Conservation (phyloP, 192 early-diverging fungal species). For the Funneliformis mosseae region DNA sequence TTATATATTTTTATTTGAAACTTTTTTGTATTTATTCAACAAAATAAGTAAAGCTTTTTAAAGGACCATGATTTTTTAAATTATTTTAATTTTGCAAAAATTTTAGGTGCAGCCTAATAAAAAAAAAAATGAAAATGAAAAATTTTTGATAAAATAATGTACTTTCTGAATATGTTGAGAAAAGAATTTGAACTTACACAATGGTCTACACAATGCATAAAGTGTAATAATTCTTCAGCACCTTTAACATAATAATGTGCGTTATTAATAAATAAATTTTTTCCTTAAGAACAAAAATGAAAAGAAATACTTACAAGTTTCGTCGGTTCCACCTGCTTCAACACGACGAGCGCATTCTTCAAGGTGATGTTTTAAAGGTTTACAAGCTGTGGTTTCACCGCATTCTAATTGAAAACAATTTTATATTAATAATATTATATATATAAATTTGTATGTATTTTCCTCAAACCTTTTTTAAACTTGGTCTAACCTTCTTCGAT, state of each 20-base stretch:
- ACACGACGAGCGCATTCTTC: constrained; percentile 80
- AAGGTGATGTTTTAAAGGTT: constrained; percentile 71
- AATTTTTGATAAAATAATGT: neutral
- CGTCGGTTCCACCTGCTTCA: constrained; percentile 65
- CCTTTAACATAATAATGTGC: constrained; percentile 35
- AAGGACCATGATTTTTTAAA: neutral
- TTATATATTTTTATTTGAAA: too few relatives aligned
- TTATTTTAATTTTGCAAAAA: neutral
- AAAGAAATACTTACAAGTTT: constrained; percentile 60
- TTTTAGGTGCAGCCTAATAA: neutral
- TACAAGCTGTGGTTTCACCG: constrained; percentile 62
- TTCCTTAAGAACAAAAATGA: neutral
- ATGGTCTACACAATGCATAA: constrained; percentile 78
- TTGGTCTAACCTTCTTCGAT: constrained; percentile 59
- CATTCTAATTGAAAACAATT: constrained; percentile 51
- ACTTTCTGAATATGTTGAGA: neutral
- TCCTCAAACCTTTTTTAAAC: neutral
- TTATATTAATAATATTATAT: constrained; percentile 24
- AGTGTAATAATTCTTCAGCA: constrained; percentile 79
- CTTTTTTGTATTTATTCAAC: constrained; percentile 56
- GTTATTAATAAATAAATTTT: neutral
- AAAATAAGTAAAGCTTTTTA: constrained; percentile 73
- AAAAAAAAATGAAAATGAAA: neutral
- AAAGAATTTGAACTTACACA: constrained; percentile 66
- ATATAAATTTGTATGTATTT: neutral